A percentile compares a stretch with the other conserved stretches of the same genome.
Conservation (phyloP, 2,329 filamentous ascomycete species). For the Diaporthe australafricana region DNA sequence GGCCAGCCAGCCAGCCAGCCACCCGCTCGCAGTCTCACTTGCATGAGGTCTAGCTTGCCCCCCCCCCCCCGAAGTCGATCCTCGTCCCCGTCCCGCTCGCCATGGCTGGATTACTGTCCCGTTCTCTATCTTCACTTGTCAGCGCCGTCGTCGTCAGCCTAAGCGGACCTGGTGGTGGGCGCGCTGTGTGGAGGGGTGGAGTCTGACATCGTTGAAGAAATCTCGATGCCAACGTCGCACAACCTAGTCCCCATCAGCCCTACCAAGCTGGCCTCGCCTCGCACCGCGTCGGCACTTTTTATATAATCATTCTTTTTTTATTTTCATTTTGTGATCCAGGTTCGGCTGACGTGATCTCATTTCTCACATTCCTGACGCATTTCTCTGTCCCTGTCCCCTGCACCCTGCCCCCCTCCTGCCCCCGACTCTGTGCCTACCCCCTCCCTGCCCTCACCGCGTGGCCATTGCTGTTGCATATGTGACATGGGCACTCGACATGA, state of each 20-base stretch:
- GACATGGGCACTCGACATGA: neutral
- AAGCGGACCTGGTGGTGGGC: neutral
- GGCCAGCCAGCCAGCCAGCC: slow-evolving; percentile 25
- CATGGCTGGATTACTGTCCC: neutral
- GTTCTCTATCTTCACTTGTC: neutral
- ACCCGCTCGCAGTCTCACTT: slow-evolving; percentile 21
- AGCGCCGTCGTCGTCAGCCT: slow-evolving; percentile 16
- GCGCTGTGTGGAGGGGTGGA: slow-evolving; percentile 25
- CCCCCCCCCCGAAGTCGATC: slow-evolving; percentile 6
- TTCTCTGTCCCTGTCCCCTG: too few species aligned
- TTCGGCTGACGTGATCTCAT: slow-evolving; percentile 22
- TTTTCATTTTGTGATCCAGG: neutral
- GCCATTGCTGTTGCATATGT: neutral
- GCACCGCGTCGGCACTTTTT: slow-evolving; percentile 35
- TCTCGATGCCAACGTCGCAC: slow-evolving; percentile 35
- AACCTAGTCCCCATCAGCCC: slow-evolving; percentile 34
- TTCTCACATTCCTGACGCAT: neutral
- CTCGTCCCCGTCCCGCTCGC: slow-evolving; percentile 14
- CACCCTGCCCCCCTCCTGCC: neutral
- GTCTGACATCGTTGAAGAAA: slow-evolving; percentile 25
- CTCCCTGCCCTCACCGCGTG: neutral
- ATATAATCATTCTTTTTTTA: slow-evolving; percentile 24
- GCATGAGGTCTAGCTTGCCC: slow-evolving; percentile 6
- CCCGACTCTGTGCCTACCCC: neutral
- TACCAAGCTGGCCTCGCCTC: slow-evolving; percentile 32